phyloP scores from a whole-genome alignment of 805 yeast species.

The Suhomyces kilbournensis region DNA sequence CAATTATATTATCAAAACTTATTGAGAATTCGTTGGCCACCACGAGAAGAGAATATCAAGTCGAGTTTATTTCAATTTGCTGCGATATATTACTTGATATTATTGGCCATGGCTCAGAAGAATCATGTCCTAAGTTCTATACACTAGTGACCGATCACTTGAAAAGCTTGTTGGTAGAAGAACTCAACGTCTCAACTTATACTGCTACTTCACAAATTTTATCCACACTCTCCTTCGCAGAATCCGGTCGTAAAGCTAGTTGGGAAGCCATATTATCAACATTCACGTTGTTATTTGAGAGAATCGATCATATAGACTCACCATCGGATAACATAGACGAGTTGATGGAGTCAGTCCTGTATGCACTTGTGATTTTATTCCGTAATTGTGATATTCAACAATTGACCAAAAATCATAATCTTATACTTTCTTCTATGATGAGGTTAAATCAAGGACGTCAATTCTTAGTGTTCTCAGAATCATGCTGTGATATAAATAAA shows the following conservation, averaged over 20 bases:
- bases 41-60: constrained; percentile 5
- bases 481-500: constrained; percentile 38
- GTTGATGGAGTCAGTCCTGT: constrained; percentile 33
- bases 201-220: constrained; percentile 36
- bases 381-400: constrained; percentile 53
- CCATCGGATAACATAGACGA: constrained; percentile 2
- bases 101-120: constrained; percentile 50
- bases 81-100: constrained; percentile 58
- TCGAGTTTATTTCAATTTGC: constrained; percentile 28
- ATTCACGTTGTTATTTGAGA: constrained; percentile 19
- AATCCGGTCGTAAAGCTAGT: constrained; percentile 60
- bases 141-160: constrained; percentile 22
- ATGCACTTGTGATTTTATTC: constrained; percentile 47
- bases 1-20: constrained; percentile 45
- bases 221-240: constrained; percentile 56
- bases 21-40: constrained; percentile 29
- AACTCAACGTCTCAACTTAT: constrained; percentile 2
- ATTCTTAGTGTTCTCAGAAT: constrained; percentile 48
- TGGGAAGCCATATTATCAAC: constrained; percentile 43
- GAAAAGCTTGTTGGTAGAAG: constrained; percentile 10
- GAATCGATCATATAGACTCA: constrained; percentile 6
- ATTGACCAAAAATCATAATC: constrained; percentile 46
- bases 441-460: constrained; percentile 30
- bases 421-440: constrained; percentile 39
- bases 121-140: constrained; percentile 47